Evolutionary conservation across 1,284 basidiomycete genomes (phyloP), one percentile per base, ranked within the genome.

Genomic region (Tilletia indica): DNA sequence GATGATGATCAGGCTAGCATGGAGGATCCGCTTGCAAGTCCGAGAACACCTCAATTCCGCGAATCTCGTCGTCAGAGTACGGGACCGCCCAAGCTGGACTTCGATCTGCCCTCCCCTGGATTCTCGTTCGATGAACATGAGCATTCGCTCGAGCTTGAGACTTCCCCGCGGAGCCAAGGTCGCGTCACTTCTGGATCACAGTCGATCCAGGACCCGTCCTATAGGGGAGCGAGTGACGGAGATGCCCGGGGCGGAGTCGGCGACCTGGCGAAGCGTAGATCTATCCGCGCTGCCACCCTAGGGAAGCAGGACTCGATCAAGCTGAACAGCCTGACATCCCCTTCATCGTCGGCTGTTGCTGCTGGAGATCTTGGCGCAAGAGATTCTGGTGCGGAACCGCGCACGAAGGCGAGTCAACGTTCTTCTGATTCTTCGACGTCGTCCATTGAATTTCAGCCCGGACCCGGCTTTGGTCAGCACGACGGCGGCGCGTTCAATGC

Each of bases 31-130:
- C n/a, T n/a, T n/a, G n/a, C n/a, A n/a, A n/a, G n/a, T n/a, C n/a
- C 42, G 42, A 12, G 42, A 45, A 12, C 42, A 45, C 42, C 42
- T 45, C 42, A 5, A 45, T 12, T 5, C 42, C 49, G 16, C 6
- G 21, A 16, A 9, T 54, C 49, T 9, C 49, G 49, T 4, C 14
- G 49, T 6, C 6, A 54, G 21, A 54, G 49, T 19, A 54, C 21
- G 54, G 70, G n/a, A 14, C 75, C 76, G 19, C 77, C 77, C 11
- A 72, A 68, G 4, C 64, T 78, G 42, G 74, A 78, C 42, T 68
- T 78, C 45, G 42, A 76, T 16, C 56, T 78, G 58, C 76, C 77
- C 8, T 68, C 58, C 42, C 73, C 76, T 38, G 72, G 72, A 66
- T 72, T 77, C 69, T 72, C 72, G 31, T 70, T 70, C 56, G 68